Evolutionary conservation across 2,329 filamentous ascomycete genomes (phyloP).

Genomic region (Fusarium phyllophilum): DNA sequence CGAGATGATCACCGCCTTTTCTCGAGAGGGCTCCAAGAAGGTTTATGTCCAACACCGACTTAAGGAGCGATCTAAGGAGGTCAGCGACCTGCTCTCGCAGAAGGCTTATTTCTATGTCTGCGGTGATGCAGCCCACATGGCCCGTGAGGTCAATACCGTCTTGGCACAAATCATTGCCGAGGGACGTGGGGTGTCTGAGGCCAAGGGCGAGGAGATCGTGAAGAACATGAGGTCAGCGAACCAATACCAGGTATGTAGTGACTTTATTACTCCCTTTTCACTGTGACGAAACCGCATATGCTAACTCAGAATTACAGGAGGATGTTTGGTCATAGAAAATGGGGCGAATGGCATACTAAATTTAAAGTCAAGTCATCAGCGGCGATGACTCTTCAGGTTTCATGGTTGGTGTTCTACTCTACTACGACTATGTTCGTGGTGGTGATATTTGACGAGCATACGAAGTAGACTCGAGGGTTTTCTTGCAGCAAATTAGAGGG

Average conservation of each 20-base stretch:
- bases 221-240: conserved; percentile 96
- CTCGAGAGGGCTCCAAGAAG: conserved; percentile 86
- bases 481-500: conserved; percentile 30
- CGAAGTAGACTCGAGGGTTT: conserved; percentile 38
- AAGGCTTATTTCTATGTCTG: conserved; percentile 98
- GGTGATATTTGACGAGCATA: conserved; percentile 38
- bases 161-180: conserved; percentile 87
- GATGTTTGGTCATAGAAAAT: conserved; percentile 73
- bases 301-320: conserved; percentile 60
- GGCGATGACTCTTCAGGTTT: conserved; percentile 38
- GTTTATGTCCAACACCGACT: conserved; percentile 97
- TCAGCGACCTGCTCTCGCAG: conserved; percentile 86
- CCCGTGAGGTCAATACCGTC: conserved; percentile 89
- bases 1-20: conserved; percentile 92
- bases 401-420: conserved; percentile 37
- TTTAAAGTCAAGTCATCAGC: conserved; percentile 38
- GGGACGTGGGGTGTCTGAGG: conserved; percentile 81
- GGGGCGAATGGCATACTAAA: conserved; percentile 17
- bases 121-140: conserved; percentile 97
- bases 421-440: conserved; percentile 5
- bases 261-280: neutral
- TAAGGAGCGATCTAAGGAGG: conserved; percentile 81
- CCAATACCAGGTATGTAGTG: conserved; percentile 84
- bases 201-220: conserved; percentile 94
- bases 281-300: neutral